These are phyloP conservation scores for Lactifluus echinatus DNA, from an alignment of 768 basidiomycete species.

Conservation along the genomic window DNA sequence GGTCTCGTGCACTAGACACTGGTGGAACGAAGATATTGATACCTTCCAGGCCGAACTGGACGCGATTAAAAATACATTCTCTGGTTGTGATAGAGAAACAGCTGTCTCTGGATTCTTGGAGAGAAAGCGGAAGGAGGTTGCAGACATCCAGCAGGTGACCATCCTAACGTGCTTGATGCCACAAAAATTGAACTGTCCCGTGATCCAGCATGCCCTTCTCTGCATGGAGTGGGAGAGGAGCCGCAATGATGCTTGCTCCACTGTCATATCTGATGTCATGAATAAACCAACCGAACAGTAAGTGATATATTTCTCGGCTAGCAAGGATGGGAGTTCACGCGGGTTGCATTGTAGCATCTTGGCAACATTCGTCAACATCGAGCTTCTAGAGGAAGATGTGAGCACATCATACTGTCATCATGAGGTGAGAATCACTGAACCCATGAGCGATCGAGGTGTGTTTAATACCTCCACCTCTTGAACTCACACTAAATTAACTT, in stretches of 20 bases:
- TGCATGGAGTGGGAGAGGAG: slow-evolving; percentile 8
- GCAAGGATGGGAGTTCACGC: not conserved
- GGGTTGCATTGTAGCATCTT: slow-evolving; percentile 1
- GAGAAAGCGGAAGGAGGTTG: not conserved
- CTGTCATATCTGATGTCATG: not conserved
- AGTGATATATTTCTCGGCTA: not conserved
- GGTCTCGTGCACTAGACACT: not conserved
- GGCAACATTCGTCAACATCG: not conserved
- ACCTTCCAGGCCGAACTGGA: not conserved
- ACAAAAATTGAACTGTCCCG: not conserved
- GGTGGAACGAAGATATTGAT: slow-evolving; percentile 1
- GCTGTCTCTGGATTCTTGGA: not conserved
- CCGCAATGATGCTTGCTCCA: not conserved
- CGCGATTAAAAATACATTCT: not conserved
- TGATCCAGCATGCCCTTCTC: not conserved
- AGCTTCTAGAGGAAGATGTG: not conserved
- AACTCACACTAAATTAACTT: too few species aligned
- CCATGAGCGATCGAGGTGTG: slow-evolving; percentile 9
- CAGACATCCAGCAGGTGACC: not conserved
- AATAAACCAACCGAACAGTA: slow-evolving; percentile 7
- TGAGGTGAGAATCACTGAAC: slow-evolving; percentile 6
- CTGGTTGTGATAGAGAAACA: not conserved
- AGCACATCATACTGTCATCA: not conserved
- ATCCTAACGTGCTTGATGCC: not conserved
- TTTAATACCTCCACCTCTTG: too few species aligned